Evolutionary conservation across 495 filamentous ascomycete species (phyloP).

Genomic region (Neurospora sp.): DNA sequence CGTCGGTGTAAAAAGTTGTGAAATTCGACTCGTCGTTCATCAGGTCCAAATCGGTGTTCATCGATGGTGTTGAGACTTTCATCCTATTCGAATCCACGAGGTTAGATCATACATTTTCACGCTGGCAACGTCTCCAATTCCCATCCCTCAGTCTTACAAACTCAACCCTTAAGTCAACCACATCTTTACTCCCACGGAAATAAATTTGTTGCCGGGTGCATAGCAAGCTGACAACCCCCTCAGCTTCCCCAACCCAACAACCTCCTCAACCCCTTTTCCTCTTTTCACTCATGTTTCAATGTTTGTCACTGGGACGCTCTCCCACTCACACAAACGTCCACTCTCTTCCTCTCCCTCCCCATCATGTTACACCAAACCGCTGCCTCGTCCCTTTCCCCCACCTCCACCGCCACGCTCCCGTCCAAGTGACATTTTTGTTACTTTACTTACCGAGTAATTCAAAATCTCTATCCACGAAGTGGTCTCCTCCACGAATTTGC

Average conservation of each 20-base stretch:
- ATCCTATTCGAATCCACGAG: slow-evolving; percentile 17
- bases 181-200: not conserved
- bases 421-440: not conserved
- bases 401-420: not conserved
- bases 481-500: slow-evolving; percentile 31
- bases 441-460: slow-evolving; percentile 40
- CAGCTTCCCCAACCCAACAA: not conserved
- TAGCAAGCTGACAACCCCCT: no score
- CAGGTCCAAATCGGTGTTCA: slow-evolving; percentile 29
- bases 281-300: not conserved
- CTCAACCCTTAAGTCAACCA: not conserved
- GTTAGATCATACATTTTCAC: not conserved
- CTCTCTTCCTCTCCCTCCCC: not conserved
- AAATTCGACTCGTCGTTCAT: slow-evolving; percentile 40
- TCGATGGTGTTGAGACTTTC: slow-evolving; percentile 33
- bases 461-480: slow-evolving; percentile 46
- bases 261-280: not conserved
- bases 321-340: not conserved
- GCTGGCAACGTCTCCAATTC: not conserved
- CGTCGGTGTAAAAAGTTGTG: slow-evolving; percentile 40
- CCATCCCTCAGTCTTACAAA: not conserved
- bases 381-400: not conserved
- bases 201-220: no score
- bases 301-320: not conserved
- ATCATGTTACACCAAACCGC: not conserved